Evolutionary conservation across 129 eudicot species (phyloP).

Genomic region (Kitagawia praeruptora): DNA sequence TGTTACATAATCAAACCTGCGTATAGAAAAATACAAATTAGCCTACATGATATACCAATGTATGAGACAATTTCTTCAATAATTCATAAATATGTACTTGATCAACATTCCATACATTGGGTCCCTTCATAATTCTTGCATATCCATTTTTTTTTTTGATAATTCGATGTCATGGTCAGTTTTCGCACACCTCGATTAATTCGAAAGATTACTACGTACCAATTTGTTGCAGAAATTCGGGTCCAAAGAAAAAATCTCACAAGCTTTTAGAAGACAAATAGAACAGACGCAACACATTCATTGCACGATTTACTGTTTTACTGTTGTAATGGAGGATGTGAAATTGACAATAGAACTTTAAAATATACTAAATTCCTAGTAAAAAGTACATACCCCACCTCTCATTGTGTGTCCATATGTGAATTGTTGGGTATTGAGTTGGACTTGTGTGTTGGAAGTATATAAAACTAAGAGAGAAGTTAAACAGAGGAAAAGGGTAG

Average conservation of each 20-base stretch:
- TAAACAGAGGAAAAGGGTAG: not conserved
- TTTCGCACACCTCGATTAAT: no score
- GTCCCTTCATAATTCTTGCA: no score
- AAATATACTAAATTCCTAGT: not conserved
- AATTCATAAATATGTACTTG: no score
- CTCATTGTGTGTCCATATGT: not conserved
- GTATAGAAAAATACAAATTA: no score
- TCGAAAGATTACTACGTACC: no score
- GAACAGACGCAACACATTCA: not conserved
- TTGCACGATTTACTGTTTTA: not conserved
- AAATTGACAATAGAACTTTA: not conserved
- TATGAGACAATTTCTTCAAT: no score
- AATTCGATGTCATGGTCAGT: no score
- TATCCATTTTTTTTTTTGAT: no score
- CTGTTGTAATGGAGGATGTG: not conserved
- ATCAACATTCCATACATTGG: no score
- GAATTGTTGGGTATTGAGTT: slow-evolving; percentile 19
- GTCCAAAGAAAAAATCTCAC: not conserved
- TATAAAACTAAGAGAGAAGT: not conserved
- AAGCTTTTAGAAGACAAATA: not conserved
- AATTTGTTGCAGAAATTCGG: no score
- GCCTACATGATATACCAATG: no score
- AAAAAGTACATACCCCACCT: not conserved
- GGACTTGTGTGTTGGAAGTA: slow-evolving; percentile 24
- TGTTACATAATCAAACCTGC: no score